Evolutionary conservation across 2,329 filamentous ascomycete species (phyloP).

Genomic region (Cercospora sp.): DNA sequence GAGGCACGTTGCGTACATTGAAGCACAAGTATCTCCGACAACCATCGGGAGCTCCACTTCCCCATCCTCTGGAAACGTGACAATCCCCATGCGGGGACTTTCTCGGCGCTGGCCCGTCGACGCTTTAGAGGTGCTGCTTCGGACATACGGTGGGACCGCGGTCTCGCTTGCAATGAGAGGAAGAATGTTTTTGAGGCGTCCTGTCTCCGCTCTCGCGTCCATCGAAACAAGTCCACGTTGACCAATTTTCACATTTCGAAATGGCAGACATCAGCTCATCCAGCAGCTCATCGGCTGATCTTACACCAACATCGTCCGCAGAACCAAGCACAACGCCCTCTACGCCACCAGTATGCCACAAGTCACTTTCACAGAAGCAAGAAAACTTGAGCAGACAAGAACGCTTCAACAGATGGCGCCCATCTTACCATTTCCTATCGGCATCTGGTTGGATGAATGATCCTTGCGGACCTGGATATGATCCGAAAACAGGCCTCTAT

Average conservation of each 20-base stretch:
- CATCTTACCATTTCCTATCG: slow-evolving; percentile 42
- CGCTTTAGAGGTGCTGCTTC: not conserved
- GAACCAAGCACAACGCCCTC: slow-evolving; percentile 8
- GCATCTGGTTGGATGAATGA: slow-evolving; percentile 48
- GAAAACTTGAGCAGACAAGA: slow-evolving; percentile 11
- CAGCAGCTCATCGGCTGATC: slow-evolving; percentile 12
- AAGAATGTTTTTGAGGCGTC: not conserved
- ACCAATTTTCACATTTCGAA: not conserved
- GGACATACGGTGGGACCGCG: slow-evolving; percentile 7
- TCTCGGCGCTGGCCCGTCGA: slow-evolving; percentile 1
- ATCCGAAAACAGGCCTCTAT: slow-evolving; percentile 43
- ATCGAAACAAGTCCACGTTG: not conserved
- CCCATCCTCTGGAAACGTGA: not conserved
- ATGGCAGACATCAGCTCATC: slow-evolving; percentile 13
- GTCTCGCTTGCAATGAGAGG: not conserved
- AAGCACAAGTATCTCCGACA: slow-evolving; percentile 5
- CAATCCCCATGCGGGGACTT: slow-evolving; percentile 5
- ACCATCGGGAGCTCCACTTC: not conserved
- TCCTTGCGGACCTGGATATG: slow-evolving; percentile 46
- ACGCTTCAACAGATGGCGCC: slow-evolving; percentile 27
- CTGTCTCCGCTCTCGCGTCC: not conserved
- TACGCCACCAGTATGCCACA: not conserved
- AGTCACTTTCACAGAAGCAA: not conserved
- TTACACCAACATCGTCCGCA: slow-evolving; percentile 8
- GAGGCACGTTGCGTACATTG: not conserved